Evolutionary conservation across 2,329 filamentous ascomycete genomes (phyloP), one percentile per base, ranked within the genome.

Genomic region (Colletotrichum sp.): DNA sequence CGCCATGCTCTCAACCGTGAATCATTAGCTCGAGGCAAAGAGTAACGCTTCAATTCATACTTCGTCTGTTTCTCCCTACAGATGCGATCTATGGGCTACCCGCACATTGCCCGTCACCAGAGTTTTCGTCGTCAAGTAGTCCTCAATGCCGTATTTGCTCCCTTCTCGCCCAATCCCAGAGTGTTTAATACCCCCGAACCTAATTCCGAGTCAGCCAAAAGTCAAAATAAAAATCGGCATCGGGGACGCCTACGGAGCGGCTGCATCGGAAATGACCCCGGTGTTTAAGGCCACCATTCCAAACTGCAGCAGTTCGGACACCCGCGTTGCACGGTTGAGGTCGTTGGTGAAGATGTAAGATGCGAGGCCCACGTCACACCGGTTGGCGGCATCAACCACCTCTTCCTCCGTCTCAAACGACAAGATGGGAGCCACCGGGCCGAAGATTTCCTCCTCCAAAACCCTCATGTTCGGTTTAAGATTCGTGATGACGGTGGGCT

Each of bases 401-500:
- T 99, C 96, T 69, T 94, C 93, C 86, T 99, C 97, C 0, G 94
- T 95, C 63, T 95, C 91, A 82, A 99, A 99, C 63, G 93, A 90
- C 88, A 98, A 98, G 16, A 99, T 86, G 1, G 95, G 96, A 0
- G 96, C 96, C 0, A 99, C 94, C 4, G 97, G 97, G 0, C 97
- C 97, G 83, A 99, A 99, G 0, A 96, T 99, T 88, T 99, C 97
- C 85, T 99, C 96, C 2, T 88, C 88, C 6, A 95, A 93, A 79
- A 99, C 90, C 75, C 91, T 90, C 97, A 99, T 99, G 57, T 96
- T 92, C 74, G 90, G 88, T 12, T 90, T 98, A 93, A 98, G 96
- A 77, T 94, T 95, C 10, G 94, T 93, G 76, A 99, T 92, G 57
- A 99, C 94, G 0, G 97, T 99, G 4, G 95, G 95, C 81, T 96